Evolutionary conservation across 495 filamentous ascomycete species (phyloP).

Genomic region (Cairneyella variabilis): DNA sequence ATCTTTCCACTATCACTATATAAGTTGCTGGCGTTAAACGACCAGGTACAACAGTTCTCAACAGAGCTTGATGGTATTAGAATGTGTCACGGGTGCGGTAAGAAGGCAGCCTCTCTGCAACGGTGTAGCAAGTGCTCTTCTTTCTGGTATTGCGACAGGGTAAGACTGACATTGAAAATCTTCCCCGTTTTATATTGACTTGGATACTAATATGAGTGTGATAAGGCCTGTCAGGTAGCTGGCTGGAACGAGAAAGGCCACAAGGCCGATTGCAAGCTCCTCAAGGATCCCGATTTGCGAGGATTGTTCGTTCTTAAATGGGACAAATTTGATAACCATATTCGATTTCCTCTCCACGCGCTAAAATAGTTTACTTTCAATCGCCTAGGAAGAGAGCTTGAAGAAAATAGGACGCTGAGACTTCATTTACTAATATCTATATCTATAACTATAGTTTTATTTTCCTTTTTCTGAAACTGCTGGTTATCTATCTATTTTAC

Average conservation of each 20-base stretch:
- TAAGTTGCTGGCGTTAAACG: slow-evolving; percentile 27
- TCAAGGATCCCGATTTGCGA: slow-evolving; percentile 33
- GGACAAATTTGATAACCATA: slow-evolving; percentile 29
- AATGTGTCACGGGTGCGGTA: slow-evolving; percentile 27
- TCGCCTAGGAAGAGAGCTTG: no score
- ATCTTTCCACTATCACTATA: slow-evolving; percentile 30
- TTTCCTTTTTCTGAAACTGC: no score
- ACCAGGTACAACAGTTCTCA: slow-evolving; percentile 29
- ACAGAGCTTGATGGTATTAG: slow-evolving; percentile 19
- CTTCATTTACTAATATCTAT: no score
- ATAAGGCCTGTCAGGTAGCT: slow-evolving; percentile 25
- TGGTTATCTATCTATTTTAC: not conserved
- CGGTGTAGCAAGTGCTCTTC: slow-evolving; percentile 23
- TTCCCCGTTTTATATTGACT: slow-evolving; percentile 19
- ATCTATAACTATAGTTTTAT: no score
- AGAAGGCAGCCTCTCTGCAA: slow-evolving; percentile 24
- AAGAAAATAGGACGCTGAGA: no score
- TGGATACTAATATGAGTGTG: slow-evolving; percentile 25
- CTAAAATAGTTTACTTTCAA: no score
- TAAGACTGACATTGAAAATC: slow-evolving; percentile 23
- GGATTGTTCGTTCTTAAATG: slow-evolving; percentile 29
- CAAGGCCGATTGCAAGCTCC: slow-evolving; percentile 32
- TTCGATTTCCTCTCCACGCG: slow-evolving; percentile 29
- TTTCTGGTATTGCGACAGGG: slow-evolving; percentile 33
- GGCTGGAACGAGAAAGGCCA: slow-evolving; percentile 34